Base-by-base conservation (phyloP, 495 filamentous ascomycete species). In the Staphylotrichum tortipilum region DNA sequence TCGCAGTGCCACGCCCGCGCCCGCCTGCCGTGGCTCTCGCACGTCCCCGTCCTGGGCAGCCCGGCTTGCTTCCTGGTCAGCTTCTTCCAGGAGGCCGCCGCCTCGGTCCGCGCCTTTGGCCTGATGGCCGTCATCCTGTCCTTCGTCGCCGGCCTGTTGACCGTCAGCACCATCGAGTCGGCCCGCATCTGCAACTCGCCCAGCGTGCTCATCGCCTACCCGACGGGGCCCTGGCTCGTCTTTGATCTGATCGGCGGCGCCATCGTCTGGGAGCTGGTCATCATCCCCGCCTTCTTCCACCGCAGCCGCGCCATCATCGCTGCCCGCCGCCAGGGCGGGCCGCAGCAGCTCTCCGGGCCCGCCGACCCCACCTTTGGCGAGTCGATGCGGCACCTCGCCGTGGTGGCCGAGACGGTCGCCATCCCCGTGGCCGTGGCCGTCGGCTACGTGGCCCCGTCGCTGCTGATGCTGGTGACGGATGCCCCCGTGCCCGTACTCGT, bases 381-480 rank as follows among this genome's bases (percentile, higher is more conserved):
- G 31, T 37, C 56, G n/a, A 58, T 60, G 59, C 58, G 69, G 8
- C 68, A 67, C 34, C 55, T 70, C n/a, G 24, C 34, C 22, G 50
- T 47, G 15, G 48, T 48, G 15, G 65, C 67, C 23, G 69, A 72
- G 50, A 54, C 58, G 29, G 53, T 64, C 3, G 65, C 68, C 21
- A 66, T 71, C n/a, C 68, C 68, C n/a, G 50, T 62, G 14, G 62
- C 62, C 12, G 64, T 72, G 0, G 58, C 62, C 3, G 17, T 69
- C 7, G 69, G 69, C 23, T 71, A 54, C 48, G 44, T 71, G 1
- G 38, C 64, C 1, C 69, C 69, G 3, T 57, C 58, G 1, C n/a
- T 61, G 4, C 72, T 92, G 11, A 86, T 94, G 81, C 76, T 96
- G 22, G 76, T 88, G 3, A 72, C 86, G 18, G 83, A 89, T 58